Evolutionary conservation across 1,139 yeast genomes (phyloP).

Genomic region (Protomyces arabidopsidicola): DNA sequence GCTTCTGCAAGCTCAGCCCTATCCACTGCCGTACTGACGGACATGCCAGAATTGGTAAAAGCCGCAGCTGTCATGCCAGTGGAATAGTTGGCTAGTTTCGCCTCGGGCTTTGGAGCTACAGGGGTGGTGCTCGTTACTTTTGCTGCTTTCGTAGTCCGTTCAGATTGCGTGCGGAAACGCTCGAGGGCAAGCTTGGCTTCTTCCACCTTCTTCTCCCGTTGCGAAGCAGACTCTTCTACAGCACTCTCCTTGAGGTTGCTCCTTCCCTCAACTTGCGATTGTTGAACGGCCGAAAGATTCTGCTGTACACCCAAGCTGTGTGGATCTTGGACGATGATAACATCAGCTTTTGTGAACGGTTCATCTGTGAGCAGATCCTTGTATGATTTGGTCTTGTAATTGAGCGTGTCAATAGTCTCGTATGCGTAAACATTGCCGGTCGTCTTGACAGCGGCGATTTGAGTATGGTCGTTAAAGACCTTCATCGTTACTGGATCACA

Average conservation of each 20-base stretch:
- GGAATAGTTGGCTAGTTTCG: conserved; percentile 30
- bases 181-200: conserved; percentile 20
- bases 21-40: conserved; percentile 37
- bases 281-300: conserved; percentile 24
- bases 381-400: conserved; percentile 38
- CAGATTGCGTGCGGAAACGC: not conserved
- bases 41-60: conserved; percentile 40
- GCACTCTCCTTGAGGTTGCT: not conserved
- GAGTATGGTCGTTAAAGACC: conserved; percentile 37
- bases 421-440: conserved; percentile 41
- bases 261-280: not conserved
- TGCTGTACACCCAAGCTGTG: conserved; percentile 13
- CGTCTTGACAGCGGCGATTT: conserved; percentile 38
- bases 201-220: not conserved
- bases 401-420: conserved; percentile 39
- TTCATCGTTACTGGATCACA: conserved; percentile 41
- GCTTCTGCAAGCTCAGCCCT: conserved; percentile 34
- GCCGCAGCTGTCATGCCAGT: conserved; percentile 40
- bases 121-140: not conserved
- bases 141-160: not conserved
- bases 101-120: not conserved
- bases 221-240: conserved; percentile 22
- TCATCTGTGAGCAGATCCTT: conserved; percentile 40
- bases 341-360: conserved; percentile 37
- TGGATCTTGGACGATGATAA: conserved; percentile 35